Percentiles rank a stretch among this genome's conserved stretches.
phyloP scores from a whole-genome alignment of 2,329 filamentous ascomycete genomes.

The Lachnum nothofagi region DNA sequence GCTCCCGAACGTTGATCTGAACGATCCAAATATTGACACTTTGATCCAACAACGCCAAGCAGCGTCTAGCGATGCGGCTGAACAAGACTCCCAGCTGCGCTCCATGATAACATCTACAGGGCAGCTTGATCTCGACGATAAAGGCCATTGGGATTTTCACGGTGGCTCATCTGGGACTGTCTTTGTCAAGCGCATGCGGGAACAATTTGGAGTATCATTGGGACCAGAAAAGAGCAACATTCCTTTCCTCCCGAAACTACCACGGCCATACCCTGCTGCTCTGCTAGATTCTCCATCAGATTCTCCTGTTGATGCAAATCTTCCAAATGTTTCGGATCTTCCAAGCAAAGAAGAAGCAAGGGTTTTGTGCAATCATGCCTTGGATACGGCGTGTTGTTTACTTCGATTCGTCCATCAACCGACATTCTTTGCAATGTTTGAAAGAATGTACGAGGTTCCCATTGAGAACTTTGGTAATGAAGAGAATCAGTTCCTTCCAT shows the following conservation, averaged over 20 bases:
- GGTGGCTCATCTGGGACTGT: constrained; percentile 87
- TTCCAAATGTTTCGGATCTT: constrained; percentile 51
- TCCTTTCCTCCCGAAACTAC: constrained; percentile 52
- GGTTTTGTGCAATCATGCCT: constrained; percentile 49
- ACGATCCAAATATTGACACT: constrained; percentile 77
- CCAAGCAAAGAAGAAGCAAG: constrained; percentile 57
- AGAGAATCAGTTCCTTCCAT: constrained; percentile 63
- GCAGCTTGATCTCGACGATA: constrained; percentile 84
- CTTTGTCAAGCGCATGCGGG: constrained; percentile 80
- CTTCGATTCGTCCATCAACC: constrained; percentile 74
- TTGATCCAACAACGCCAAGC: constrained; percentile 55
- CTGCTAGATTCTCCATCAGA: constrained; percentile 30
- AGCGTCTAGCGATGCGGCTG: constrained; percentile 22
- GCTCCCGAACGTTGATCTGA: constrained; percentile 64
- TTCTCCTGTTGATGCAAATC: constrained; percentile 28
- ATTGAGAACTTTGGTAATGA: constrained; percentile 57
- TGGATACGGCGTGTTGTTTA: constrained; percentile 54
- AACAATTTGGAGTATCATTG: constrained; percentile 76
- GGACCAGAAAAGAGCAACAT: constrained; percentile 53
- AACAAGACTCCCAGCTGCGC: constrained; percentile 69
- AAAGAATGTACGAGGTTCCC: constrained; percentile 69
- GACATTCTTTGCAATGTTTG: constrained; percentile 70
- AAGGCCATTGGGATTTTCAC: constrained; percentile 90
- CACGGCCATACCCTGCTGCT: constrained; percentile 55
- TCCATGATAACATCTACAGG: constrained; percentile 95